A percentile compares a stretch with the other conserved stretches of the same genome.
phyloP scores from a whole-genome alignment of 116 monocot genomes.

The Papilionanthe hybrid region DNA sequence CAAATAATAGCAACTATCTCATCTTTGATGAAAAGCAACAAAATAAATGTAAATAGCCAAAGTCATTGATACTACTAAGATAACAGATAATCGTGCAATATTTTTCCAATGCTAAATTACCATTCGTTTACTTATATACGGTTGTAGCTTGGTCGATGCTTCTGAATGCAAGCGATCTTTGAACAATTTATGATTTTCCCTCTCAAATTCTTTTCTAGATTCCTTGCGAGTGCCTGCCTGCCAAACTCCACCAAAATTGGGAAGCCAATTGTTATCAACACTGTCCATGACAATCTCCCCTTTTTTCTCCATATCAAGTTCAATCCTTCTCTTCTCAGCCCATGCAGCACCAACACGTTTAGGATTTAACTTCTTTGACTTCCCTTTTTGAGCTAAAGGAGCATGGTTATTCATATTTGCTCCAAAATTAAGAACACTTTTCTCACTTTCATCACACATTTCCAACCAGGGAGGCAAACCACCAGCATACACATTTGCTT shows the following conservation, averaged over 20 bases:
- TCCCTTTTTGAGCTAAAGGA: constrained; percentile 20
- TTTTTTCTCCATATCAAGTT: constrained; percentile 82
- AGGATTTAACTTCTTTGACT: constrained; percentile 68
- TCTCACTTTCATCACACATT: constrained; percentile 32
- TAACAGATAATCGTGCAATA: background rate
- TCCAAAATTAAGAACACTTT: constrained; percentile 13
- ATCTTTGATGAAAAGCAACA: background rate
- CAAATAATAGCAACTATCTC: background rate
- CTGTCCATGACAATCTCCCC: constrained; percentile 33
- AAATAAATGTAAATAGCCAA: background rate
- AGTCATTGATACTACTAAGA: background rate
- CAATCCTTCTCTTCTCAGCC: constrained; percentile 84
- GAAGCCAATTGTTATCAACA: constrained; percentile 81
- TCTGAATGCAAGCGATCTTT: constrained; percentile 31
- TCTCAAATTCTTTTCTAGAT: constrained; percentile 82
- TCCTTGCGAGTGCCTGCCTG: constrained; percentile 90
- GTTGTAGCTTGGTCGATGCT: constrained; percentile 41
- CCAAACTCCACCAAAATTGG: constrained; percentile 99
- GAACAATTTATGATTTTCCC: constrained; percentile 36
- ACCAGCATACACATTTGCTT: constrained; percentile 49
- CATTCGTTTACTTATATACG: constrained; percentile 92
- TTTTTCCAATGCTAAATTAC: constrained; percentile 26
- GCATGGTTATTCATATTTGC: constrained; percentile 1
- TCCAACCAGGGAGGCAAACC: constrained; percentile 74
- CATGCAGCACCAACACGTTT: constrained; percentile 96